Base-by-base conservation (phyloP, 805 yeast genomes). In the Wickerhamomyces sydowiorum region DNA sequence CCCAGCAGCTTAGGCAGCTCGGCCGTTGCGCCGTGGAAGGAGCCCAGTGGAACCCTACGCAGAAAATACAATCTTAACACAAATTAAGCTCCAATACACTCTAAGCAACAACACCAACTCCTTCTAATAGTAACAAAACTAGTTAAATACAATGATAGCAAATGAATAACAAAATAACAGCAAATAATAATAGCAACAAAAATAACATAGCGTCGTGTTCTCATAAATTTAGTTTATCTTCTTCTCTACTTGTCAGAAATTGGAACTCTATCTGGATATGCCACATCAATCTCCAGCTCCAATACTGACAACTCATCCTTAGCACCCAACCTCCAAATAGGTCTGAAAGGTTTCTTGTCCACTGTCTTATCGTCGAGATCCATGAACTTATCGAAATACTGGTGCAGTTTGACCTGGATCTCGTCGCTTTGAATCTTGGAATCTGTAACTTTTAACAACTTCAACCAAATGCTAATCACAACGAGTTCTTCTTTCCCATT, bases 281-380 rank as follows among this genome's bases (percentile, higher is more conserved):
- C 27, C 10, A 48, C 24, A 4, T 25, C 29, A 17, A 48, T 40
- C 1, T 43, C 23, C 32, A 53, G 29, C 3, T 37, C 38, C n/a
- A 50, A 14, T n/a, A 53, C 43, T 2, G 47, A 25, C n/a, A 53
- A 36, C 22, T 53, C 56, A 31, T 53, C 43, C 28, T 48, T 49
- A 13, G 39, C 38, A 2, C 57, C 57, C 7, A 50, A 22, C 14
- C 54, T 49, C 57, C 57, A 53, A n/a, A 41, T 43, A 12, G 57
- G 56, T 34, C 48, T 41, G 10, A 43, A n/a, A n/a, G n/a, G n/a
- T n/a, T n/a, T n/a, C n/a, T n/a, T n/a, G n/a, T n/a, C n/a, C n/a
- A n/a, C n/a, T 14, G 18, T 38, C 47, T 45, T 36, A 36, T 47
- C 36, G 41, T 43, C 21, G 43, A 42, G 33, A 32, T 36, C 15